Evolutionary conservation across 345 rosid genomes (phyloP), one percentile per base, ranked within the genome.

Genomic region (Eucalyptus polybractea): DNA sequence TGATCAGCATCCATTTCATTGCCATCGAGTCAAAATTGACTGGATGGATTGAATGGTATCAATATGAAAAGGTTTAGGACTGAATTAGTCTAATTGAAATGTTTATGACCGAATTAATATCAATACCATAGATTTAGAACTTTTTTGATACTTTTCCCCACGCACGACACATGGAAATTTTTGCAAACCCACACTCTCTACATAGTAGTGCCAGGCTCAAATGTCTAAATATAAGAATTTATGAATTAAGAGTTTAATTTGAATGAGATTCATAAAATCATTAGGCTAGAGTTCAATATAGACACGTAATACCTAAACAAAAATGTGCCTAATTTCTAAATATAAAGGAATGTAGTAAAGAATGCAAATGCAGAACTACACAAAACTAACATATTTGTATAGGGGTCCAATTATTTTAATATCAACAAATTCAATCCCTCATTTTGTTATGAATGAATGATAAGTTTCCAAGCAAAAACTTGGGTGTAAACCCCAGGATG

Each of bases 31-130:
- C 56, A 53, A 53, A 53, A 53, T 53, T 53, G 56, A 53, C 8
- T 19, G 1, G 56, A 53, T 53, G 10, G 56, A 53, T 1, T 53
- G 2, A 53, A 19, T 53, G 24, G 10, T 19, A 53, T 2, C 0
- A 19, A 53, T 53, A 53, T 53, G 4, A 53, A 53, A 53, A 53
- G 0, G 24, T 53, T 53, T 53, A 19, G 0, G 24, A 53, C 4
- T 53, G 1, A 19, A 53, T 53, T 53, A 53, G 24, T 53, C 56
- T 1, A 53, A 53, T 53, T 19, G 2, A 53, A 19, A 53, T 53
- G 24, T 53, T 53, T 19, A 53, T 0, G 56, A 53, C 5, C 5
- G 1, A 53, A 53, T 3, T 19, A 53, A 4, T 53, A 53, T 8
- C 2, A 53, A 53, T 53, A 53, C 24, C 24, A 53, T 53, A 53